phyloP scores from a whole-genome alignment of 2,329 filamentous ascomycete genomes.

The Penicillium sp. region DNA sequence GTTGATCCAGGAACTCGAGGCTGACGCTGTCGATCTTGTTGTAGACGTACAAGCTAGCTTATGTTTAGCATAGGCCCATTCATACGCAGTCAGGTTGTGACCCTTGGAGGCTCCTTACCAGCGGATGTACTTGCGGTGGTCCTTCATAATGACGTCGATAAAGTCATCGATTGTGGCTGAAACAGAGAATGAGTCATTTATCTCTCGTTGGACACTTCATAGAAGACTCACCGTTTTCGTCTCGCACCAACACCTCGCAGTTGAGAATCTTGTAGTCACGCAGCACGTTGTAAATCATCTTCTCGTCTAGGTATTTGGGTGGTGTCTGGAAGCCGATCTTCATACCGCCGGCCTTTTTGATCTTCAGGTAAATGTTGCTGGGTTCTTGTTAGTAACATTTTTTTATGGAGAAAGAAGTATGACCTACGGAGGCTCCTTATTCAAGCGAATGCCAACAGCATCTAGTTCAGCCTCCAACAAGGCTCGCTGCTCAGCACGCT shows the following conservation, averaged over 20 bases:
- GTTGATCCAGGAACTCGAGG: slow-evolving; percentile 85
- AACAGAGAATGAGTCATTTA: background rate
- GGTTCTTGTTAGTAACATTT: background rate
- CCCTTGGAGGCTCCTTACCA: slow-evolving; percentile 45
- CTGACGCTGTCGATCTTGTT: slow-evolving; percentile 98
- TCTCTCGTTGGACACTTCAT: slow-evolving; percentile 4
- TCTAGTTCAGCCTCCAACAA: slow-evolving; percentile 90
- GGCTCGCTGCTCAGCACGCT: slow-evolving; percentile 87
- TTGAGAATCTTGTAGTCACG: slow-evolving; percentile 99
- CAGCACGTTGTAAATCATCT: slow-evolving; percentile 96
- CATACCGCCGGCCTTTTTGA: slow-evolving; percentile 94
- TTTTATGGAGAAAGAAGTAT: background rate
- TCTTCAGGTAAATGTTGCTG: slow-evolving; percentile 95
- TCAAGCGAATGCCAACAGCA: slow-evolving; percentile 89
- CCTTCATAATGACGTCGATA: slow-evolving; percentile 99
- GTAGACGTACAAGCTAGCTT: slow-evolving; percentile 81
- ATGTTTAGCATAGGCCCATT: background rate
- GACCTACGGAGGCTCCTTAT: slow-evolving; percentile 80
- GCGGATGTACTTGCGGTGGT: slow-evolving; percentile 95
- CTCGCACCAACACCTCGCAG: slow-evolving; percentile 90
- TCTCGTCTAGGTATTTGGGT: slow-evolving; percentile 90
- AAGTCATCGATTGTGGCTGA: slow-evolving; percentile 91
- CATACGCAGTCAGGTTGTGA: background rate
- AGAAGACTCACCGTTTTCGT: slow-evolving; percentile 67
- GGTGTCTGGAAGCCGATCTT: slow-evolving; percentile 94